Conservation (phyloP, 2,329 filamentous ascomycete genomes). For the Rachicladosporium sp. region DNA sequence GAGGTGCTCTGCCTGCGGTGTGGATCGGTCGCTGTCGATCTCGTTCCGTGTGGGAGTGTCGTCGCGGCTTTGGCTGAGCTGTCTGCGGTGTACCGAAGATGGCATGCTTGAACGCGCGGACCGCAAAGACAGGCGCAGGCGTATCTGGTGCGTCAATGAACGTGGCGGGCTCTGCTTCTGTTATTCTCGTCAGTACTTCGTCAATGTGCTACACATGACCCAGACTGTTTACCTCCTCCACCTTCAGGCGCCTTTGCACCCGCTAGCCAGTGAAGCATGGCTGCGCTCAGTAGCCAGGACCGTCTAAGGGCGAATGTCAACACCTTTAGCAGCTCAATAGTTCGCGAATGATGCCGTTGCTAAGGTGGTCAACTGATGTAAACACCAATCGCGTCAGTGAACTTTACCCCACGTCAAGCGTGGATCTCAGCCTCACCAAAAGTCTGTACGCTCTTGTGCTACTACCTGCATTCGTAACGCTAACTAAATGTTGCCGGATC, state of each 20-base stretch:
- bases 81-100: slow-evolving; percentile 47
- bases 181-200: no score
- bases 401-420: no score
- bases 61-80: slow-evolving; percentile 13
- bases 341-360: no score
- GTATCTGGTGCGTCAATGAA: slow-evolving; percentile 45
- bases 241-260: slow-evolving; percentile 18
- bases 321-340: no score
- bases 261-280: slow-evolving; percentile 24
- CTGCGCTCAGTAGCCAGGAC: no score
- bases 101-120: slow-evolving; percentile 54
- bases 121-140: slow-evolving; percentile 53
- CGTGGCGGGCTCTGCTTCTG: not conserved
- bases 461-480: not conserved
- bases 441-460: not conserved
- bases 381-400: no score
- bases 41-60: slow-evolving; percentile 18
- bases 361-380: no score
- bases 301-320: no score
- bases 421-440: no score
- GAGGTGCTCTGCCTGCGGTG: slow-evolving; percentile 6
- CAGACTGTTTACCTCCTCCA: slow-evolving; percentile 4
- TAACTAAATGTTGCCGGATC: not conserved
- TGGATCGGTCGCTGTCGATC: slow-evolving; percentile 3
- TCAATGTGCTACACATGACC: no score